Percentiles rank a stretch among this genome's conserved stretches.
These are phyloP conservation scores for Metrosideros polymorpha DNA, from an alignment of 441 rosid species.

Conservation along the genomic window DNA sequence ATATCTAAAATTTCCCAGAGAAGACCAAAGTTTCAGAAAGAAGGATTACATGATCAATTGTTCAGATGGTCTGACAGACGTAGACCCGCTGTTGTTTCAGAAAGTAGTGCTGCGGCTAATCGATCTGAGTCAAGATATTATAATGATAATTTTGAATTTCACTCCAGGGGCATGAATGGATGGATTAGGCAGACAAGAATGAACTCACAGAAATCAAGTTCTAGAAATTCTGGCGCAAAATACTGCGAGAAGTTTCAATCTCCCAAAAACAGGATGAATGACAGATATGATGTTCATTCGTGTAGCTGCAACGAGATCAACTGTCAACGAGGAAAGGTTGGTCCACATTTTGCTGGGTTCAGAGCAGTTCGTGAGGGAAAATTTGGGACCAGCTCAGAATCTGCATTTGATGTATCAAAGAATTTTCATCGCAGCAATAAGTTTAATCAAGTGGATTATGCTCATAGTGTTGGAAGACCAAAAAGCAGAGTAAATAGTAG, in stretches of 20 bases:
- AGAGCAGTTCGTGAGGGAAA: conserved; percentile 47
- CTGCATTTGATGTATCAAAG: conserved; percentile 40
- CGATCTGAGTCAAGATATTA: conserved; percentile 46
- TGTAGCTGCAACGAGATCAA: conserved; percentile 57
- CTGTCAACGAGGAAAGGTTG: conserved; percentile 57
- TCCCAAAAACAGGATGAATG: conserved; percentile 34
- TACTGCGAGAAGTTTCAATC: conserved; percentile 48
- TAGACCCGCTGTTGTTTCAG: conserved; percentile 36
- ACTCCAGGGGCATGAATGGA: conserved; percentile 48
- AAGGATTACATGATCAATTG: conserved; percentile 38
- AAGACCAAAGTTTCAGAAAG: conserved; percentile 47
- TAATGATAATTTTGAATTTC: conserved; percentile 43
- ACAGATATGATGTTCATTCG: conserved; percentile 49
- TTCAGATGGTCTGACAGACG: conserved; percentile 56
- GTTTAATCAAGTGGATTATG: conserved; percentile 39
- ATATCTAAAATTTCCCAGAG: conserved; percentile 43
- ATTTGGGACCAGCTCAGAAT: conserved; percentile 37
- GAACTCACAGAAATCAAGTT: conserved; percentile 34
- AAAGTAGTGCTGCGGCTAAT: conserved; percentile 32
- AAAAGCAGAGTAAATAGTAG: conserved; percentile 35
- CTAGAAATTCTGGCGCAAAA: conserved; percentile 45
- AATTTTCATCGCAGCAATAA: conserved; percentile 52
- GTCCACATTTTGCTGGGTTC: conserved; percentile 33
- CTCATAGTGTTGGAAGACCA: conserved; percentile 43
- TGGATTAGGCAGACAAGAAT: conserved; percentile 39